phyloP scores from a whole-genome alignment of 805 yeast species.

The Pichia nanzhaoensis region DNA sequence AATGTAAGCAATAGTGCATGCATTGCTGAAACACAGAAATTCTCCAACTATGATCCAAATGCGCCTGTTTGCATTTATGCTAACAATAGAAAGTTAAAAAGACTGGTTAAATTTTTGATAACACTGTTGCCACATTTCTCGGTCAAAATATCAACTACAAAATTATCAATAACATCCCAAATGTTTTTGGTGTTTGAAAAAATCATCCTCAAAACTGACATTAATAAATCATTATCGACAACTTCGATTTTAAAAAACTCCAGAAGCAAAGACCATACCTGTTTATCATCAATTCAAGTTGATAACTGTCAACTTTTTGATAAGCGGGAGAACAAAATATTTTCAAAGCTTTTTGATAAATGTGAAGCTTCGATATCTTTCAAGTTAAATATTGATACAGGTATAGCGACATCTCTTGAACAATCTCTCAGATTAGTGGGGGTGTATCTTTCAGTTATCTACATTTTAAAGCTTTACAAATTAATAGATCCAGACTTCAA shows the following conservation, averaged over 20 bases:
- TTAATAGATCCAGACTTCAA: neutral
- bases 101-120: conserved; percentile 14
- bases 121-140: conserved; percentile 20
- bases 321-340: neutral
- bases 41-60: conserved; percentile 9
- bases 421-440: conserved; percentile 11
- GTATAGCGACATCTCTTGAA: conserved; percentile 14
- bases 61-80: conserved; percentile 19
- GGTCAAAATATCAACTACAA: conserved; percentile 14
- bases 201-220: conserved; percentile 10
- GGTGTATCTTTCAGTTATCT: conserved; percentile 16
- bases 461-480: conserved; percentile 10
- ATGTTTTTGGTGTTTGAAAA: conserved; percentile 2
- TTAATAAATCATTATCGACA: conserved; percentile 1
- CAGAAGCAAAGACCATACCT: neutral
- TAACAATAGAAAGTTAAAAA: conserved; percentile 8
- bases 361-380: conserved; percentile 12
- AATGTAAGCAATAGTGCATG: too few relatives aligned
- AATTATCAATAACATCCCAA: conserved; percentile 5
- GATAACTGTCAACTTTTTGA: conserved; percentile 4
- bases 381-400: conserved; percentile 16
- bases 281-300: conserved; percentile 9
- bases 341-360: conserved; percentile 10
- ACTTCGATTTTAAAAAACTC: conserved; percentile 1
- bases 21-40: too few relatives aligned